phyloP scores from a whole-genome alignment of 805 yeast genomes.

The Metschnikowia kunwiensis region DNA sequence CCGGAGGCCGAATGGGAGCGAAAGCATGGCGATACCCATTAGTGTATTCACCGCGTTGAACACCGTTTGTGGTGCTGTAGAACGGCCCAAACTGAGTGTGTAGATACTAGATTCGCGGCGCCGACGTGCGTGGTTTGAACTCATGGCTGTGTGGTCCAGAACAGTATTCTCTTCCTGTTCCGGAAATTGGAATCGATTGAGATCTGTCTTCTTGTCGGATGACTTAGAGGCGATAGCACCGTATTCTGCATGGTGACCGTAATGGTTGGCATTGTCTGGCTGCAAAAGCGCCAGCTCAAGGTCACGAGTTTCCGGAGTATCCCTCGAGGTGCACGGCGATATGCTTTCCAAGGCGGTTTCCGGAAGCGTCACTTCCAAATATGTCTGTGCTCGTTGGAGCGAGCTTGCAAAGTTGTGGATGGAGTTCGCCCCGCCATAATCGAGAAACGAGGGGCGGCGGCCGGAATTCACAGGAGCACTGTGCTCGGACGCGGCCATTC shows the following conservation, averaged over 20 bases:
- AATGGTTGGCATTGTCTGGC: constrained; percentile 1
- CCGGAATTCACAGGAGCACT: background rate
- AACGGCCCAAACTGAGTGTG: constrained; percentile 9
- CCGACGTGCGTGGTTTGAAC: constrained; percentile 20
- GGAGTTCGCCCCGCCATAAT: constrained; percentile 36
- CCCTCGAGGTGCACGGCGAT: constrained; percentile 19
- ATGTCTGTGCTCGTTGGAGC: constrained; percentile 33
- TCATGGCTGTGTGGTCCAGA: no score
- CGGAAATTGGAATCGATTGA: constrained; percentile 20
- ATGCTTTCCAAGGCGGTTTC: constrained; percentile 4
- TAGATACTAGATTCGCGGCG: constrained; percentile 23
- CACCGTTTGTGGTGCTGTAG: constrained; percentile 68
- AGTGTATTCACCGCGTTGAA: constrained; percentile 76
- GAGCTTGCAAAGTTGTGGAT: constrained; percentile 40
- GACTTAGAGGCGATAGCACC: background rate
- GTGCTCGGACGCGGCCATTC: constrained; percentile 1
- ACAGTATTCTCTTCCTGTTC: no score
- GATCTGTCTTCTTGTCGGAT: constrained; percentile 6
- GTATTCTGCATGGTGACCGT: no score
- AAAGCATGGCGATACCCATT: constrained; percentile 72
- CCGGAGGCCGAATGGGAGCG: constrained; percentile 67
- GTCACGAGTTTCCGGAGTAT: background rate
- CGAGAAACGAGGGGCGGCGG: constrained; percentile 32
- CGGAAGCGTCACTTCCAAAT: constrained; percentile 8
- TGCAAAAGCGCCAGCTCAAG: constrained; percentile 1